Conservation (phyloP, 805 yeast species). For the Saturnispora besseyi region DNA sequence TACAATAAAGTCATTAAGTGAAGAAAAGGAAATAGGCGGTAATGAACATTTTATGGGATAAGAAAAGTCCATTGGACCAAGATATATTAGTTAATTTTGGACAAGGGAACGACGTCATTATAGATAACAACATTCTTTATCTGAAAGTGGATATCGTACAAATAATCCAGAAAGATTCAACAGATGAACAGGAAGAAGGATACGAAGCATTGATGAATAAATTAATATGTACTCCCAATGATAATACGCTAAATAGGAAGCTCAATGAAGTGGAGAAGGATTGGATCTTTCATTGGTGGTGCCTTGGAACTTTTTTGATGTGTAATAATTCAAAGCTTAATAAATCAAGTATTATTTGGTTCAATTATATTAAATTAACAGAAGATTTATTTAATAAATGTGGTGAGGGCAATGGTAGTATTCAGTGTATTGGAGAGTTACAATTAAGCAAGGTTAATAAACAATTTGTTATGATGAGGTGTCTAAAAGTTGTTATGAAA, state of each 20-base stretch:
- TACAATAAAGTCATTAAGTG: no score
- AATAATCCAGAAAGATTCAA: not conserved
- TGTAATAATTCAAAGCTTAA: slow-evolving; percentile 24
- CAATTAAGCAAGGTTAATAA: not conserved
- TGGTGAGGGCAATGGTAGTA: not conserved
- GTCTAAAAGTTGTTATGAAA: not conserved
- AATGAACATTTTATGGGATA: not conserved
- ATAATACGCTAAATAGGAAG: not conserved
- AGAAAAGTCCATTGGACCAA: not conserved
- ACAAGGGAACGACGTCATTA: not conserved
- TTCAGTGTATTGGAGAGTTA: not conserved
- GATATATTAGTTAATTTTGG: not conserved
- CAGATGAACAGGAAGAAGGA: not conserved
- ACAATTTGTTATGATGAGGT: not conserved
- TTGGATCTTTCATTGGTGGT: slow-evolving; percentile 4
- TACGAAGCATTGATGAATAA: not conserved
- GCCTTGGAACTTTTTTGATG: slow-evolving; percentile 12
- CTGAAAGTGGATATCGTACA: not conserved
- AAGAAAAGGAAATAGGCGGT: no score
- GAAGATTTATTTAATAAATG: not conserved
- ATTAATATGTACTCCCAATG: not conserved
- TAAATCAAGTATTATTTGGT: slow-evolving; percentile 29
- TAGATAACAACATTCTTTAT: not conserved
- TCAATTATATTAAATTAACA: slow-evolving; percentile 14
- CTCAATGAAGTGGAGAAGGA: not conserved